These are phyloP conservation scores for Aspergillus oerlinghausenensis DNA, from an alignment of 2,329 filamentous ascomycete species.

Conservation along the genomic window DNA sequence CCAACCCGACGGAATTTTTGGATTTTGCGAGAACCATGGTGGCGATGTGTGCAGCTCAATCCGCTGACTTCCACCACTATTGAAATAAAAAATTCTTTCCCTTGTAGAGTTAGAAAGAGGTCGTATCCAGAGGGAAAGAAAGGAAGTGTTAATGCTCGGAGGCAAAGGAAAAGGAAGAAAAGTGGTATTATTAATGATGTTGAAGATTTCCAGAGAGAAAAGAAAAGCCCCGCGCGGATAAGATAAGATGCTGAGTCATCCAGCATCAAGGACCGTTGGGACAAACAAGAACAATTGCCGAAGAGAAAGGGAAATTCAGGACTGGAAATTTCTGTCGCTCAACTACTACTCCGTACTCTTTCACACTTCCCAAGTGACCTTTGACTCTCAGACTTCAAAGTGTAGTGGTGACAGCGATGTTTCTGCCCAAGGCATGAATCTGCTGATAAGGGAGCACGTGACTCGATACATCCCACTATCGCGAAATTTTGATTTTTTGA, in stretches of 20 bases:
- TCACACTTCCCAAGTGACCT: not conserved
- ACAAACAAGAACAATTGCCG: not conserved
- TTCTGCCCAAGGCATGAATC: not conserved
- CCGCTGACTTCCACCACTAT: not conserved
- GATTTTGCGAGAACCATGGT: slow-evolving; percentile 80
- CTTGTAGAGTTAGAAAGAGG: slow-evolving; percentile 12
- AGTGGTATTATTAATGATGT: slow-evolving; percentile 14
- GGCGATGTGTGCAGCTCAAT: slow-evolving; percentile 12
- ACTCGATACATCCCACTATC: slow-evolving; percentile 20
- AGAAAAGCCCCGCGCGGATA: slow-evolving; percentile 19
- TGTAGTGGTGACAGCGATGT: not conserved
- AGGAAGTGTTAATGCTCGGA: not conserved
- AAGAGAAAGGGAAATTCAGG: not conserved
- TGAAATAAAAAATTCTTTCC: not conserved
- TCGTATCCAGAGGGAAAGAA: not conserved
- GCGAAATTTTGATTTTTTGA: slow-evolving; percentile 19
- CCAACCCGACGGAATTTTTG: slow-evolving; percentile 90
- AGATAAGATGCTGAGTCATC: slow-evolving; percentile 27
- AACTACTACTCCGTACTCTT: too few species aligned
- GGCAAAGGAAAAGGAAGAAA: slow-evolving; percentile 1
- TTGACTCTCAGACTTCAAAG: not conserved
- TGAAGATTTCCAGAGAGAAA: slow-evolving; percentile 10
- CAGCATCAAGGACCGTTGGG: not conserved
- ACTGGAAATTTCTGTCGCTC: not conserved
- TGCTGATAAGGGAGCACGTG: slow-evolving; percentile 28